Evolutionary conservation across 2,329 filamentous ascomycete species (phyloP), one percentile per base, ranked within the genome.

Genomic region (Hysterium pulicare): DNA sequence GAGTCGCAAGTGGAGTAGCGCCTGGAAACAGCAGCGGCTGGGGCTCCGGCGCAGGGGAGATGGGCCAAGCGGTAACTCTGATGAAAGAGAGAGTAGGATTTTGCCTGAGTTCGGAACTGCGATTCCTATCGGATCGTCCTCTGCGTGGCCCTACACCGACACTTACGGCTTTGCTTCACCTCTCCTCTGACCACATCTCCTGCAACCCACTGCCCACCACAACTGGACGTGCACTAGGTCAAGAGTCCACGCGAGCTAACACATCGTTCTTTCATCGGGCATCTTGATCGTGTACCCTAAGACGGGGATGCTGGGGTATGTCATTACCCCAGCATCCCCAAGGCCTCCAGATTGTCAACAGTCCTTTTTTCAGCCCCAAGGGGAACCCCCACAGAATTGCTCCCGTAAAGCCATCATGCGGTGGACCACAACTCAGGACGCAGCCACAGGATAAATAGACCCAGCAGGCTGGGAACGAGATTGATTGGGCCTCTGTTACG

Each of bases 401-500:
- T 33, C 35, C 36, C 41, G 28, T 39, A 8, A 34, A 42, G 40
- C 40, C 40, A 36, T 42, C 21, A n/a, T 8, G 32, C 34, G 33
- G 41, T 35, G 21, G 41, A 24, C 37, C 30, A 38, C 32, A 21
- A 16, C 34, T 28, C 38, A 33, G 22, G 16, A 28, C 36, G 45
- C 42, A 39, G 38, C 31, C 42, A 35, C 42, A 37, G 43, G 43
- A 42, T 45, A 45, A 45, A 42, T 39, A 34, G 41, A 17, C 41
- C 46, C 46, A 43, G 37, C 30, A 36, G 19, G 38, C 20, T 35
- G 46, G 46, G 17, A 26, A 24, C n/a, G 24, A 31, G 40, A n/a
- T 23, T 32, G n/a, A 46, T 41, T 45, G 42, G 42, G 13, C 20
- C 13, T 34, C 15, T 20, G 16, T 19, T 38, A 37, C 19, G 15